These are phyloP conservation scores for Pseudogymnoascus destructans DNA, from an alignment of 2,329 filamentous ascomycete species.

Conservation along the genomic window DNA sequence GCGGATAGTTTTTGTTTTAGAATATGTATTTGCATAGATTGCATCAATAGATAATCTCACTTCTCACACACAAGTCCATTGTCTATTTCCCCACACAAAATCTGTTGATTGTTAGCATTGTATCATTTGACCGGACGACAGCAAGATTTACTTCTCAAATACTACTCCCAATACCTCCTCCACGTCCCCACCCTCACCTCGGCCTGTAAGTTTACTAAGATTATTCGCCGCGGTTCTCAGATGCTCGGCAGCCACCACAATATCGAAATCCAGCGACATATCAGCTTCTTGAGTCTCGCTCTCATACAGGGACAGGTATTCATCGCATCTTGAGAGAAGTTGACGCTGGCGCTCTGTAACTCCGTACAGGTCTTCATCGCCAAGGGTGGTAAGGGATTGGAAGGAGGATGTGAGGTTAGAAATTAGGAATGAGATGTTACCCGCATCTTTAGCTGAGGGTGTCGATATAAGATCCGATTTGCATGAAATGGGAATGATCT, in stretches of 20 bases:
- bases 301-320: constrained; percentile 62
- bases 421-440: constrained; percentile 57
- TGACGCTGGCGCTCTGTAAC: constrained; percentile 82
- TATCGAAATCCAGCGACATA: constrained; percentile 47
- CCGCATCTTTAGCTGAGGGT: constrained; percentile 34
- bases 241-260: constrained; percentile 83
- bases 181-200: constrained; percentile 74
- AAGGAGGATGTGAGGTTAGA: constrained; percentile 56
- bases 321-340: constrained; percentile 60
- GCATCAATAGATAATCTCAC: constrained; percentile 10
- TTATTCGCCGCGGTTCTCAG: constrained; percentile 67
- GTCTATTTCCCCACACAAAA: constrained; percentile 6
- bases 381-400: constrained; percentile 54
- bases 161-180: constrained; percentile 94
- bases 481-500: constrained; percentile 53
- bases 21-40: constrained; percentile 4
- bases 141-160: constrained; percentile 65
- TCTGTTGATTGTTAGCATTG: background rate
- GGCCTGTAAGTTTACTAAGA: constrained; percentile 77
- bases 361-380: constrained; percentile 73
- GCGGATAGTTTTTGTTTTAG: background rate
- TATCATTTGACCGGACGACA: background rate
- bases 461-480: constrained; percentile 23
- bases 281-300: constrained; percentile 34
- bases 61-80: background rate